phyloP scores from a whole-genome alignment of 2,329 filamentous ascomycete genomes.

The Orbilia ellipsospora region DNA sequence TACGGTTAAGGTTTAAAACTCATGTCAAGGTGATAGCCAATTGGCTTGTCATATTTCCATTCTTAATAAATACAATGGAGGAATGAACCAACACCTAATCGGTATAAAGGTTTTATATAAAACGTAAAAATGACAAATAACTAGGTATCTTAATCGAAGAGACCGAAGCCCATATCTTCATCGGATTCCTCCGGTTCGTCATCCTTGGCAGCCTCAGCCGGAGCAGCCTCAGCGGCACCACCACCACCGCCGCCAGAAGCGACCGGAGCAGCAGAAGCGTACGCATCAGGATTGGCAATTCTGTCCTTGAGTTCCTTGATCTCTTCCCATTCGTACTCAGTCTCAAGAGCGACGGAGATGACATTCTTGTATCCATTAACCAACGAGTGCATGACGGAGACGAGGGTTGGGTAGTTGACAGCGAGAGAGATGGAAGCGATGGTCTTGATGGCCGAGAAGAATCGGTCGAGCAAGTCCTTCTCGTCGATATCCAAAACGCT shows the following conservation, averaged over 20 bases:
- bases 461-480: conserved; percentile 87
- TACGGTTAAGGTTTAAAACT: too few relatives aligned
- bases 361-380: conserved; percentile 99
- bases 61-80: conserved; percentile 54
- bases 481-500: conserved; percentile 92
- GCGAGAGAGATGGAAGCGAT: conserved; percentile 93
- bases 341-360: conserved; percentile 87
- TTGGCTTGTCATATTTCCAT: conserved; percentile 29
- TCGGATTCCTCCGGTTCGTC: conserved; percentile 67
- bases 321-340: conserved; percentile 85
- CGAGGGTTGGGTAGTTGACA: conserved; percentile 92
- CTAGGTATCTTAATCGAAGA: conserved; percentile 72
- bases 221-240: conserved; percentile 67
- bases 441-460: conserved; percentile 83
- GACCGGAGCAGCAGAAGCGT: conserved; percentile 82
- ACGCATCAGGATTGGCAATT: conserved; percentile 98
- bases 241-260: conserved; percentile 70
- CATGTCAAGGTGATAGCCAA: conserved; percentile 3
- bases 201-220: conserved; percentile 72
- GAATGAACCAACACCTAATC: conserved; percentile 20
- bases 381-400: conserved; percentile 94
- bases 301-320: conserved; percentile 99
- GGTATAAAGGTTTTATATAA: conserved; percentile 46
- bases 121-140: conserved; percentile 9
- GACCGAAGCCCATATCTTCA: conserved; percentile 76